These are phyloP conservation scores for Bipolaris victoriae DNA, from an alignment of 2,329 filamentous ascomycete genomes.

Conservation along the genomic window DNA sequence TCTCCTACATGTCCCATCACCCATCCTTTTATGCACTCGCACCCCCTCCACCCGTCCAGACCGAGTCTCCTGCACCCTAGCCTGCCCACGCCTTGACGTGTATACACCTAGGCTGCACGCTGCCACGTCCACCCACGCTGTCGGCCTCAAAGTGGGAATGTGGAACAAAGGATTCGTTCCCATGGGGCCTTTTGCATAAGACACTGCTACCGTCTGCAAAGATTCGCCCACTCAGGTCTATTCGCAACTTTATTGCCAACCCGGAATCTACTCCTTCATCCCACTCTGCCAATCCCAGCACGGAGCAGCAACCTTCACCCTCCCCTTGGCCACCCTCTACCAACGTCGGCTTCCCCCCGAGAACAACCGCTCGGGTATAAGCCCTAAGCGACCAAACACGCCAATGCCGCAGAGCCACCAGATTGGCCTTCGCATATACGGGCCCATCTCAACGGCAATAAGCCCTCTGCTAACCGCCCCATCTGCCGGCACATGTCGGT, in stretches of 20 bases:
- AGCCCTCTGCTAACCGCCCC: background rate
- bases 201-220: constrained; percentile 6
- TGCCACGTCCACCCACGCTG: background rate
- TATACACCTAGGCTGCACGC: background rate
- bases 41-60: constrained; percentile 1
- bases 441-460: background rate
- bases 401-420: constrained; percentile 10
- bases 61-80: constrained; percentile 8
- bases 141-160: background rate
- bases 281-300: background rate
- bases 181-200: constrained; percentile 11
- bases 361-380: background rate
- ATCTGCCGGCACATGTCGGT: constrained; percentile 19
- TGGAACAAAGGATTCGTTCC: constrained; percentile 1
- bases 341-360: background rate
- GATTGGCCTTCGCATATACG: background rate
- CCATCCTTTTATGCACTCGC: background rate
- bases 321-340: background rate
- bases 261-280: background rate
- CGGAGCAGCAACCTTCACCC: background rate
- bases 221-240: constrained; percentile 2
- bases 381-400: background rate
- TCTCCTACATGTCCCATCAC: constrained; percentile 1
- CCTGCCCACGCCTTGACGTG: constrained; percentile 6
- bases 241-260: background rate